Evolutionary conservation across 768 basidiomycete genomes (phyloP).

Genomic region (Boletus fagicola): DNA sequence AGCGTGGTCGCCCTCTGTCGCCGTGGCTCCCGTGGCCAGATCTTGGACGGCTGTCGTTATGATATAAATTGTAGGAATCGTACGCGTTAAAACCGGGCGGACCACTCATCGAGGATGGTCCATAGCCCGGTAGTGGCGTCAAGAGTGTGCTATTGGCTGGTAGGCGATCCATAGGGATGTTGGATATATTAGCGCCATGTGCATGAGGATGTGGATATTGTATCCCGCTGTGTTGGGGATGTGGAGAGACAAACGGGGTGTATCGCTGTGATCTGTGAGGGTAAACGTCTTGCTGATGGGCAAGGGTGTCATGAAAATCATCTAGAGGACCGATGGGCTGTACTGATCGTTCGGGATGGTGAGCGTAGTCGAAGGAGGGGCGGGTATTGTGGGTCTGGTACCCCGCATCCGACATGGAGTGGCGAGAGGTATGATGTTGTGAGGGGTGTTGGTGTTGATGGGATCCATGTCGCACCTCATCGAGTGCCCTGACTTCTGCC

Average conservation of each 20-base stretch:
- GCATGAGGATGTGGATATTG: slow-evolving; percentile 27
- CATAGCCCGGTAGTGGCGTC: slow-evolving; percentile 66
- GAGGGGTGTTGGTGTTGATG: slow-evolving; percentile 18
- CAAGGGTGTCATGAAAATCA: slow-evolving; percentile 21
- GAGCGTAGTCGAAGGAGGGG: slow-evolving; percentile 24
- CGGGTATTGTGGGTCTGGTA: slow-evolving; percentile 19
- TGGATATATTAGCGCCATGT: slow-evolving; percentile 20
- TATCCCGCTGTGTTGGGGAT: slow-evolving; percentile 14
- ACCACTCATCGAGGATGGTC: slow-evolving; percentile 37
- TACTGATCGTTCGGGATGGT: slow-evolving; percentile 26
- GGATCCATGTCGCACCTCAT: slow-evolving; percentile 15
- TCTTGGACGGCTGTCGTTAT: slow-evolving; percentile 39
- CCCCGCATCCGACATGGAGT: slow-evolving; percentile 29
- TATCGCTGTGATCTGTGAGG: slow-evolving; percentile 31
- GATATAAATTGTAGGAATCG: slow-evolving; percentile 38
- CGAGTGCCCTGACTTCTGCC: slow-evolving; percentile 27
- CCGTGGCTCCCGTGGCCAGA: slow-evolving; percentile 32
- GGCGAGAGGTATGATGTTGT: slow-evolving; percentile 23
- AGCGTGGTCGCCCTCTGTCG: slow-evolving; percentile 24
- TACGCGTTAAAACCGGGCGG: slow-evolving; percentile 17
- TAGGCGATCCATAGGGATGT: slow-evolving; percentile 40
- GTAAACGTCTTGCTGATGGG: slow-evolving; percentile 20
- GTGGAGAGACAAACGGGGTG: slow-evolving; percentile 18
- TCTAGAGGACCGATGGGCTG: slow-evolving; percentile 9
- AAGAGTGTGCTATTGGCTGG: slow-evolving; percentile 66